Evolutionary conservation across 2,329 filamentous ascomycete species (phyloP).

Genomic region (Botryotinia calthae): DNA sequence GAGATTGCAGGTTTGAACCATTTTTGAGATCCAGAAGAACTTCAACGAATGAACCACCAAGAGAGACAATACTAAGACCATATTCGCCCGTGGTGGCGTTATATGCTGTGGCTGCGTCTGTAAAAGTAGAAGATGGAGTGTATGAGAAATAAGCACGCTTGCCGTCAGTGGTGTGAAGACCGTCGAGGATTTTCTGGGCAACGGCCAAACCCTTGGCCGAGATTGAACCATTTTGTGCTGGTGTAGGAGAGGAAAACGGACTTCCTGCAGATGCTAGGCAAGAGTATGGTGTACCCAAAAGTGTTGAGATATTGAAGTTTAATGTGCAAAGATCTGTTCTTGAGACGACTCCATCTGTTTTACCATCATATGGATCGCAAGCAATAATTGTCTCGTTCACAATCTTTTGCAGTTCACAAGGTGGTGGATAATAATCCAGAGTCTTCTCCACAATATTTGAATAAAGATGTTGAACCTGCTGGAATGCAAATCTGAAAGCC

Average conservation of each 20-base stretch:
- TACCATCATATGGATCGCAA: constrained; percentile 56
- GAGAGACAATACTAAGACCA: constrained; percentile 38
- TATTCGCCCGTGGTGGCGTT: constrained; percentile 28
- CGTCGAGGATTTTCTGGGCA: constrained; percentile 39
- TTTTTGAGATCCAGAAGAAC: constrained; percentile 44
- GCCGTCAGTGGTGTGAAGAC: constrained; percentile 39
- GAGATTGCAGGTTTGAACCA: constrained; percentile 43
- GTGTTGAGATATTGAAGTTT: constrained; percentile 46
- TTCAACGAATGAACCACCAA: constrained; percentile 42
- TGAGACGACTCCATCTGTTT: constrained; percentile 52
- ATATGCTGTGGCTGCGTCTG: constrained; percentile 5
- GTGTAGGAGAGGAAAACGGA: constrained; percentile 21
- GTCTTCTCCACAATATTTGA: constrained; percentile 43
- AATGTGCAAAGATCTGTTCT: constrained; percentile 49
- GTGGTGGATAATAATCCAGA: constrained; percentile 44
- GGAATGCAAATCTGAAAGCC: constrained; percentile 48
- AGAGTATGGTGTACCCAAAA: constrained; percentile 47
- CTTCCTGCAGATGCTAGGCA: constrained; percentile 39
- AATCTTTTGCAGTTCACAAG: constrained; percentile 50
- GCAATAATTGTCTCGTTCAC: constrained; percentile 53
- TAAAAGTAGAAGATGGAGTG: constrained; percentile 32
- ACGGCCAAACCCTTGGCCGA: constrained; percentile 38
- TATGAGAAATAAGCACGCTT: constrained; percentile 42
- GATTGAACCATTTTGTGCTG: constrained; percentile 27
- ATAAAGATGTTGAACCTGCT: constrained; percentile 46